Evolutionary conservation across 2,329 filamentous ascomycete genomes (phyloP).

Genomic region (Phyllosticta citrichinensis): DNA sequence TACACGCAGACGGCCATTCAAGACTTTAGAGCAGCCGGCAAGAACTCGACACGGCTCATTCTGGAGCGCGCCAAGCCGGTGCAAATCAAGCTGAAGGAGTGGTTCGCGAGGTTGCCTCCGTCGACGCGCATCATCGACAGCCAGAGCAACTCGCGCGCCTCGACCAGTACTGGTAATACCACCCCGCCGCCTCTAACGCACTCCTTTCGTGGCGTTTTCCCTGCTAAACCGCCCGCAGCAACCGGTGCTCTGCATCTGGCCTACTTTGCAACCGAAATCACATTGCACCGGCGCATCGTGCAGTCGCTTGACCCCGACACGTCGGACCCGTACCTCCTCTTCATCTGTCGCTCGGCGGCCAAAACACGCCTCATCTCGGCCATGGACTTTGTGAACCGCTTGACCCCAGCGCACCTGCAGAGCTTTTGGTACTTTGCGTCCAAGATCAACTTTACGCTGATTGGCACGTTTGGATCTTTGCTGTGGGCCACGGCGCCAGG

Average conservation of each 20-base stretch:
- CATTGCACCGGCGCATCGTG: conserved; percentile 82
- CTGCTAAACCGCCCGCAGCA: conserved; percentile 1
- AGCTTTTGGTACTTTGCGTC: conserved; percentile 89
- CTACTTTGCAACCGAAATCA: conserved; percentile 92
- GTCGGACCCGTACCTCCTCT: conserved; percentile 60
- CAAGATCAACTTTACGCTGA: conserved; percentile 85
- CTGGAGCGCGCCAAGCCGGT: conserved; percentile 70
- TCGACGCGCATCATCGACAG: conserved; percentile 59
- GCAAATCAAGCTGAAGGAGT: conserved; percentile 72
- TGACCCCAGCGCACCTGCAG: conserved; percentile 76
- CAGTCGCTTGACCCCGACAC: conserved; percentile 55
- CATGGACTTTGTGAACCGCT: conserved; percentile 93
- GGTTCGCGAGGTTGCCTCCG: conserved; percentile 61
- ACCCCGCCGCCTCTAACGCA: not conserved
- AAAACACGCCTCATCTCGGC: conserved; percentile 90
- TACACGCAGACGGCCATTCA: conserved; percentile 71
- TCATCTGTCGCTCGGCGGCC: conserved; percentile 87
- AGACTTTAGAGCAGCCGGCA: conserved; percentile 54
- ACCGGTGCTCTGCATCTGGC: conserved; percentile 68
- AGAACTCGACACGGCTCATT: conserved; percentile 62
- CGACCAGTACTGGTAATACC: conserved; percentile 33
- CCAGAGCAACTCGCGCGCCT: conserved; percentile 27
- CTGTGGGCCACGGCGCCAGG: conserved; percentile 84
- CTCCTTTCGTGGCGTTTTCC: conserved; percentile 2
- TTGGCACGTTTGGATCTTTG: conserved; percentile 85